Conservation (phyloP, 805 yeast species). For the Spathaspora gorwiae region DNA sequence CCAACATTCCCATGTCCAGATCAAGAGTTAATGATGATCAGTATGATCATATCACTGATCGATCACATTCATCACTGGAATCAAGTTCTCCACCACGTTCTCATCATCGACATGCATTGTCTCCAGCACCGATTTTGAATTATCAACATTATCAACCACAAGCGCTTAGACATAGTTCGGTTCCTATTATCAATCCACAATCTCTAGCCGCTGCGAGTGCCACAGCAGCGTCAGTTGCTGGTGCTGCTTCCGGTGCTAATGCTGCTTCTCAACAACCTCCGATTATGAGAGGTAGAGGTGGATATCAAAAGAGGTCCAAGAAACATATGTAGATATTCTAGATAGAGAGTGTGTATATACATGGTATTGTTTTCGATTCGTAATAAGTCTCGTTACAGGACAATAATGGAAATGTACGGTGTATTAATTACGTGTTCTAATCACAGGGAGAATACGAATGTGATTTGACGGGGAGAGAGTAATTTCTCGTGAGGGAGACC, state of each 20-base stretch:
- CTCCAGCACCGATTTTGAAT: slow-evolving; percentile 6
- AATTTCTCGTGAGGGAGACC: too few relatives aligned
- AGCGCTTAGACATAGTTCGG: neutral
- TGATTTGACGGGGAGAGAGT: too few relatives aligned
- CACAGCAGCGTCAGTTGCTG: slow-evolving; percentile 1
- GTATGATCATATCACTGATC: slow-evolving; percentile 7
- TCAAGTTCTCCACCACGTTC: slow-evolving; percentile 4
- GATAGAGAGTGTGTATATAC: neutral
- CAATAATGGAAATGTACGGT: too few relatives aligned
- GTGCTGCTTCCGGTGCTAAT: slow-evolving; percentile 8
- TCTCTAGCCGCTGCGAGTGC: slow-evolving; percentile 6
- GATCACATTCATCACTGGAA: slow-evolving; percentile 4
- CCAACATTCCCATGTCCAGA: too few relatives aligned
- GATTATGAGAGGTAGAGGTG: slow-evolving; percentile 40
- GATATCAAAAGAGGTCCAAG: slow-evolving; percentile 39
- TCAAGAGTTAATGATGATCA: neutral
- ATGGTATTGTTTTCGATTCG: too few relatives aligned
- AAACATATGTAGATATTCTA: slow-evolving; percentile 26
- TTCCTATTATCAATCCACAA: neutral
- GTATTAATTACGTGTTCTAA: too few relatives aligned
- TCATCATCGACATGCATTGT: neutral
- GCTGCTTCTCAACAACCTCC: slow-evolving; percentile 20
- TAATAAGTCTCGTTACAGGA: too few relatives aligned
- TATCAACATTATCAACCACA: slow-evolving; percentile 5
- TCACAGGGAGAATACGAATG: too few relatives aligned